phyloP scores from a whole-genome alignment of 106 monocot species.

The Dendrobium chrysotoxum region DNA sequence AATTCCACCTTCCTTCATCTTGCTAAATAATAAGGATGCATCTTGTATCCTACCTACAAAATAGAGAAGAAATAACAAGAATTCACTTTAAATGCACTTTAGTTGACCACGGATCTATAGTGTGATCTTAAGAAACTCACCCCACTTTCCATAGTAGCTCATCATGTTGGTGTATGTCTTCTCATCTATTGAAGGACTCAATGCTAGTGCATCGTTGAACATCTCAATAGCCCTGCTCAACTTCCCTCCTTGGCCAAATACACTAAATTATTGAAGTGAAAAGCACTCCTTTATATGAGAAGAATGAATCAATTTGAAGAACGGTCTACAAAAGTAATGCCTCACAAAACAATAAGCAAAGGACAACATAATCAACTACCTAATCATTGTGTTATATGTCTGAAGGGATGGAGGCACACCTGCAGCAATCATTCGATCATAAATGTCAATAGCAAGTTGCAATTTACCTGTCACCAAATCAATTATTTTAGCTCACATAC shows the following conservation, averaged over 20 bases:
- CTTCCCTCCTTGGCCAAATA: slow-evolving; percentile 93
- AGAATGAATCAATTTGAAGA: not conserved
- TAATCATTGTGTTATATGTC: slow-evolving; percentile 97
- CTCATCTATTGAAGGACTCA: slow-evolving; percentile 61
- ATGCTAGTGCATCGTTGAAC: slow-evolving; percentile 53
- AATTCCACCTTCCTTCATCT: slow-evolving; percentile 88
- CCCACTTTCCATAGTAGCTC: slow-evolving; percentile 77
- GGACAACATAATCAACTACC: slow-evolving; percentile 29
- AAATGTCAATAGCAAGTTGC: slow-evolving; percentile 58
- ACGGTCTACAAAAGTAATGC: not conserved
- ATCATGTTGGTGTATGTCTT: slow-evolving; percentile 96
- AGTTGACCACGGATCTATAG: not conserved
- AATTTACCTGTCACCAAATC: slow-evolving; percentile 62
- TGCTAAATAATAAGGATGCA: slow-evolving; percentile 60
- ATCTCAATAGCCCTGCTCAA: slow-evolving; percentile 82
- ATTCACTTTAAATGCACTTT: not conserved
- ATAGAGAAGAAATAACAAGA: not conserved
- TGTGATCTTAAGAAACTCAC: slow-evolving; percentile 20
- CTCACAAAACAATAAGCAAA: slow-evolving; percentile 8
- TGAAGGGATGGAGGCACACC: slow-evolving; percentile 68
- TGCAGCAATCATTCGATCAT: slow-evolving; percentile 70
- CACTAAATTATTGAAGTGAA: slow-evolving; percentile 39
- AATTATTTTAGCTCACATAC: not conserved
- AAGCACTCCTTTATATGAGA: not conserved
- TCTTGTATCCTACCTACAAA: slow-evolving; percentile 65